phyloP scores from a whole-genome alignment of 192 early-diverging fungal species.

The Coemansia reversa region DNA sequence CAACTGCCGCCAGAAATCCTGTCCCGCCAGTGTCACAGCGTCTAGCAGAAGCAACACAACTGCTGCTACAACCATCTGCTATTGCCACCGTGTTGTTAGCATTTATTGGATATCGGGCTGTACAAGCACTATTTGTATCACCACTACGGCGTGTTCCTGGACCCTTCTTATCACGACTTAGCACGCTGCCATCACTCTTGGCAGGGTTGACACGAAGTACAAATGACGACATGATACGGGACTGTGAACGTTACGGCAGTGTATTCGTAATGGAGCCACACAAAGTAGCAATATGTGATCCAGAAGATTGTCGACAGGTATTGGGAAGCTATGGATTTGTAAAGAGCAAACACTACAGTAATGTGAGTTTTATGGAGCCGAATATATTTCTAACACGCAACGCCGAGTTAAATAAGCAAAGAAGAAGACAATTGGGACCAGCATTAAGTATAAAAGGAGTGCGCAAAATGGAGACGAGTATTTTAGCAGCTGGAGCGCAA shows the following conservation, averaged over 20 bases:
- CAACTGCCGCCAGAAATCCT: no score
- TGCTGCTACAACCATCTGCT: neutral
- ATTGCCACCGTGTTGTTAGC: slow-evolving; percentile 1
- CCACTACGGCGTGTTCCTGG: slow-evolving; percentile 36
- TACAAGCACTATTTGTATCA: slow-evolving; percentile 22
- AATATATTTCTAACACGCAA: slow-evolving; percentile 40
- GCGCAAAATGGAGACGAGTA: slow-evolving; percentile 38
- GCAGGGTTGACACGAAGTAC: slow-evolving; percentile 12
- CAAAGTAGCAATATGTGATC: slow-evolving; percentile 36
- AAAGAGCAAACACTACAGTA: slow-evolving; percentile 28
- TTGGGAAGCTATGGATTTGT: slow-evolving; percentile 26
- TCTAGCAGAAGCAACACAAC: no score
- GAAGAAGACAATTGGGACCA: slow-evolving; percentile 37
- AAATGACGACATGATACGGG: slow-evolving; percentile 29
- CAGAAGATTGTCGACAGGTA: slow-evolving; percentile 28
- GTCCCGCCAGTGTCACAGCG: no score
- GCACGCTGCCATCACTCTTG: slow-evolving; percentile 14
- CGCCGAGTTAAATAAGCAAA: slow-evolving; percentile 36
- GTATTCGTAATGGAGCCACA: slow-evolving; percentile 32
- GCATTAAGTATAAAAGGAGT: slow-evolving; percentile 23
- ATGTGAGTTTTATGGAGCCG: slow-evolving; percentile 33
- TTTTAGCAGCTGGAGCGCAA: slow-evolving; percentile 30
- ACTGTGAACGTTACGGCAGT: slow-evolving; percentile 22
- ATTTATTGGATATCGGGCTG: slow-evolving; percentile 3
- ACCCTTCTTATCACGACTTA: slow-evolving; percentile 19